Evolutionary conservation across 23 red algal genomes (phyloP), one percentile per base, ranked within the genome.

Genomic region (Gracilaria gracilis): DNA sequence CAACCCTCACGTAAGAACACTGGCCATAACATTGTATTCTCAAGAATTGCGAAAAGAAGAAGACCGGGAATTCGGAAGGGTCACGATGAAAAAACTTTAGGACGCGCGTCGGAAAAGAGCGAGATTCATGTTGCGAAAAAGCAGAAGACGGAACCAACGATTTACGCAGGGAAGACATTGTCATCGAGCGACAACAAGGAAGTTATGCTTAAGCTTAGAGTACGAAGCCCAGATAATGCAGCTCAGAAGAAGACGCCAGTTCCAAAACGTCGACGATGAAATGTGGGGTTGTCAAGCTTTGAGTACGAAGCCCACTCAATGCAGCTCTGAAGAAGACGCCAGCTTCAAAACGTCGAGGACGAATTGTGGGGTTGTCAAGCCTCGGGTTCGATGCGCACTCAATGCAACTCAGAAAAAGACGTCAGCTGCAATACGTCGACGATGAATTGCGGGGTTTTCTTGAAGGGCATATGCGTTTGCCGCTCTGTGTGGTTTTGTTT

Each of bases 1-100:
- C 79, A 82, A 53, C 79, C 72, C 11, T 77, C 72, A 77, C 35
- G 72, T 8, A 77, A 77, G 42, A 77, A 4, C 38, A 77, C n/a
- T 17, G 72, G 72, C 23, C 72, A 77, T 20, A 77, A 23, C 16
- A 8, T 77, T 50, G 1, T 31, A 3, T 77, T 77, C 46, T 50
- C 72, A 40, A 77, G 72, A 51, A 77, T 77, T 51, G 15, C 72
- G n/a, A 77, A 77, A 37, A 77, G 42, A 23, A 77, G 39, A 25
- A 77, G 72, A 42, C 20, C 72, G 31, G 34, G 72, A 6, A 20
- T 77, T 34, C 72, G 72, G 23, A 48, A 37, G 36, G 21, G 46
- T 77, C 72, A 46, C n/a, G 72, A 77, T 25, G 72, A 77, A 27
- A 77, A 51, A 34, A 28, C 14, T 16, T 6, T 20, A 14, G 72